phyloP scores from a whole-genome alignment of 2,329 filamentous ascomycete genomes.

The Calonectria fujianensis region DNA sequence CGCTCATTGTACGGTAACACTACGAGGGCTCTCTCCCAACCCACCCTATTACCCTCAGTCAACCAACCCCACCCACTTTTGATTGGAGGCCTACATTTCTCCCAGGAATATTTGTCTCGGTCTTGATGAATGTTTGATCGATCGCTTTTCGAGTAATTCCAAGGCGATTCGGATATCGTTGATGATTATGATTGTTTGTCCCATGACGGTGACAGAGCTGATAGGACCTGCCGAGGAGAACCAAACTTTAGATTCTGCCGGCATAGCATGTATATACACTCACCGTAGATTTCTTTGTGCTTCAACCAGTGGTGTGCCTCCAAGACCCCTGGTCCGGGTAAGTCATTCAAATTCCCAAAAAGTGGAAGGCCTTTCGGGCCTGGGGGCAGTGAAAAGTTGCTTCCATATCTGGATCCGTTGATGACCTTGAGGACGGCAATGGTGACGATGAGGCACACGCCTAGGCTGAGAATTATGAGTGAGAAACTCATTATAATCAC shows the following conservation, averaged over 20 bases:
- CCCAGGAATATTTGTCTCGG: conserved; percentile 42
- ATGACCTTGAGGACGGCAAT: background rate
- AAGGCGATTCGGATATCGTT: conserved; percentile 60
- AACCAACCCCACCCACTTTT: background rate
- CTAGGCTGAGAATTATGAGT: background rate
- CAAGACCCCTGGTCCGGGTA: conserved; percentile 34
- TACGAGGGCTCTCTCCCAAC: conserved; percentile 58
- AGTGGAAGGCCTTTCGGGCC: conserved; percentile 46
- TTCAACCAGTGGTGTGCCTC: conserved; percentile 49
- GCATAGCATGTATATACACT: background rate
- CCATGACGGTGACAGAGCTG: conserved; percentile 61
- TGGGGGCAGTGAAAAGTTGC: conserved; percentile 36
- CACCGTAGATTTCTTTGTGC: conserved; percentile 46
- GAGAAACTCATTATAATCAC: background rate
- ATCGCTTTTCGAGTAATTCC: conserved; percentile 60
- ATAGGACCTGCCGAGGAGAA: conserved; percentile 64
- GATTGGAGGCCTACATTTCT: conserved; percentile 39
- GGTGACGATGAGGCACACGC: background rate
- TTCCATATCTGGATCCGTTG: background rate
- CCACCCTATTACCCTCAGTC: conserved; percentile 32
- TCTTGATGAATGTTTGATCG: conserved; percentile 39
- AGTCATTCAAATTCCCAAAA: conserved; percentile 42
- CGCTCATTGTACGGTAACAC: conserved; percentile 60
- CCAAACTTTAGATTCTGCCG: background rate
- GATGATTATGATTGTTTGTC: conserved; percentile 64